Base-by-base conservation (phyloP, 129 eudicot genomes). In the Oenanthe sinensis region DNA sequence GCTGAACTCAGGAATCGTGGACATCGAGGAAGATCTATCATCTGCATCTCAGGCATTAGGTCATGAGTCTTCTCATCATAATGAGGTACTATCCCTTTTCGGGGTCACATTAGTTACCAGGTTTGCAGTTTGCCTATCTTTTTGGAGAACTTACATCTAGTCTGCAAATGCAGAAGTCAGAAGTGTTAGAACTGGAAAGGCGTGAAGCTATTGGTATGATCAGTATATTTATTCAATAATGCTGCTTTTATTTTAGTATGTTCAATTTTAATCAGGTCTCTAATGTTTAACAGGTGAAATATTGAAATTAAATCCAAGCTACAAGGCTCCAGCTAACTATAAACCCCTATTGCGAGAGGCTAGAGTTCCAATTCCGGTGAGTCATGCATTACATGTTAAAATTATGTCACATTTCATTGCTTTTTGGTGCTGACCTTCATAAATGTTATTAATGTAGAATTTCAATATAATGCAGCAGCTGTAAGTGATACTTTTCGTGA, bases 191-290 rank as follows among this genome's bases (percentile, higher is more conserved):
- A 76, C 87, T 92, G 81, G 98, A 95, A 87, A 91, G 86, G 80
- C 98, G 94, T 60, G 98, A 95, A 85, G 85, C 88, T 75, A 91
- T 95, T 42, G 97, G 98, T 95, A 90, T 65, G 92, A 71, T 81
- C 63, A n/a, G 16, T 8, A 17, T 8, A 16, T 77, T 12, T 78
- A 30, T 30, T 79, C 7, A 9, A 36, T 24, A 55, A 75, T 13
- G 42, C 49, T 39, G 62, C 47, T 71, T 68, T 78, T 79, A 79
- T 83, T 50, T 65, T 14, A 20, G 16, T 36, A 7, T 52, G 62
- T 39, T 15, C 8, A 45, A 24, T 58, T 9, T 74, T 48, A 30
- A 13, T 10, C 26, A 58, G 52, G 42, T 47, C 14, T 85, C 76
- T 77, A 44, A 83, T 73, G 73, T 52, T 84, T 84, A 74, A 33